Base-by-base conservation (phyloP, 2,329 filamentous ascomycete species). In the Penicillium polonicum region DNA sequence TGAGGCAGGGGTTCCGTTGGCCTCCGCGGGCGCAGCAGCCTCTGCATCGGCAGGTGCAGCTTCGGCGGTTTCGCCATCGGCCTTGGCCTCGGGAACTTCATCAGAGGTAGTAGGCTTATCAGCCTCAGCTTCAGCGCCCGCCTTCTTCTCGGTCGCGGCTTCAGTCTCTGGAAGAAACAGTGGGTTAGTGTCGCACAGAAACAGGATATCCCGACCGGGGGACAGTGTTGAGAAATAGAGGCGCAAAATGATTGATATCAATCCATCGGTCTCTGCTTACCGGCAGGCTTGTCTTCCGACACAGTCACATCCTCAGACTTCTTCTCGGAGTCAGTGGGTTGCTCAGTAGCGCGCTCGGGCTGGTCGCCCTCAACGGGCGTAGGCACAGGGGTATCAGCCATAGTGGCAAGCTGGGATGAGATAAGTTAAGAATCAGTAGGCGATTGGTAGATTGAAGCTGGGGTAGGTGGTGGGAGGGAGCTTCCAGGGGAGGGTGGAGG, bases 1-100 rank as follows among this genome's bases (percentile, higher is more conserved):
- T 31, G 74, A 75, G 36, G 77, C 75, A 57, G 82, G 76, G 48
- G 78, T 81, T 63, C 80, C 82, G 67, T 83, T 77, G 35, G 72
- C 67, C 58, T 71, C 73, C 43, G 71, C 60, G 44, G 74, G 72
- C 51, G 67, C 59, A 56, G 69, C 68, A 52, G 68, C 64, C 41
- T 70, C 68, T 53, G 65, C 66, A 56, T 66, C 55, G 19, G 61
- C 63, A 46, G 68, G 55, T 39, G 65, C 59, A 43, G 35, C 51
- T n/a, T 31, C 55, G 39, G 48, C 57, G 48, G 60, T 64, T 31
- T 68, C 65, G 19, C 62, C 61, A 58, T 73, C 66, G 29, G 64
- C 60, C 60, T 73, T 70, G 58, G 65, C 51, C 43, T 72, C 68
- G 25, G 57, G 42, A 27, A 64, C 44, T 43, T 68, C 65, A 21